A percentile compares a stretch with the other conserved stretches of the same genome.
Evolutionary conservation across 73 alveolate species (phyloP).

Genomic region (Paramecium sexaurelia): DNA sequence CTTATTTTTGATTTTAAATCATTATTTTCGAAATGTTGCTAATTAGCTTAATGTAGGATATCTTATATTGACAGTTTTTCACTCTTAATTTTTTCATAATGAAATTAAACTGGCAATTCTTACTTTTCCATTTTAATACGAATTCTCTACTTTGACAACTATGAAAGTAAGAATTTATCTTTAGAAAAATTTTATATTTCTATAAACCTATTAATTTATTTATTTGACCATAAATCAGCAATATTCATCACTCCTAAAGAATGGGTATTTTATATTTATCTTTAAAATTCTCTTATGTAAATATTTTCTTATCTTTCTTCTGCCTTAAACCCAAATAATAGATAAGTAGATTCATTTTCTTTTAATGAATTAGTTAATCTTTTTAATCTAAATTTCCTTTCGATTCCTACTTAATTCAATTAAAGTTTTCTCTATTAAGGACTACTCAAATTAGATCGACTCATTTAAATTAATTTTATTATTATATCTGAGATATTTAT

Average conservation of each 20-base stretch:
- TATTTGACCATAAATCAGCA: constrained; percentile 24
- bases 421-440: not conserved
- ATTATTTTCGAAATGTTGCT: not conserved
- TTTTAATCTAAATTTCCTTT: not conserved
- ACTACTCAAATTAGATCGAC: constrained; percentile 12
- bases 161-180: not conserved
- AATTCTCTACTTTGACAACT: not conserved
- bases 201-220: not conserved
- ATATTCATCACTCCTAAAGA: not conserved
- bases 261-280: not conserved
- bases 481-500: not conserved
- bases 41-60: not conserved
- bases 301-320: constrained; percentile 12
- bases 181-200: constrained; percentile 10
- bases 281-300: not conserved
- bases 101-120: not conserved
- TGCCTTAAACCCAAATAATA: not conserved
- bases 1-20: not conserved
- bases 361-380: not conserved
- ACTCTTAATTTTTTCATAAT: not conserved
- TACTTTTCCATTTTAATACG: not conserved
- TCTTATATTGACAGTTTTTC: not conserved
- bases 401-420: not conserved
- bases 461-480: not conserved
- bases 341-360: not conserved